Evolutionary conservation across 495 filamentous ascomycete species (phyloP).

Genomic region (Podospora comata): DNA sequence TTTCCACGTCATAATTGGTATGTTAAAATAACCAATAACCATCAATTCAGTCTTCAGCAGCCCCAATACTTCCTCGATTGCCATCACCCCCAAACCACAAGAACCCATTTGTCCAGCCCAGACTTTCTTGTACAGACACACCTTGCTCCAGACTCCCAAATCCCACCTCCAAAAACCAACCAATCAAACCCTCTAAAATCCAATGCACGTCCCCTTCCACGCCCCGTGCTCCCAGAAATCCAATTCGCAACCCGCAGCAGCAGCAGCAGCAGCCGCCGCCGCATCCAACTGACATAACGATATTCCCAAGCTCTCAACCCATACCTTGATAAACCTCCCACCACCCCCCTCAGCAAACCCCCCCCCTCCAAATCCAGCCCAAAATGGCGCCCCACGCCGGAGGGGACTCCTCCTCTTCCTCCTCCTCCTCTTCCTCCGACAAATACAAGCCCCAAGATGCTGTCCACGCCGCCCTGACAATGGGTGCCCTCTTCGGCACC

Average conservation of each 20-base stretch:
- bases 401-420: conserved; percentile 17
- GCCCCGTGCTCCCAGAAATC: neutral
- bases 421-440: conserved; percentile 21
- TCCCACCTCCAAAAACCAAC: neutral
- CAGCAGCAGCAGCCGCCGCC: neutral
- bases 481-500: conserved; percentile 60
- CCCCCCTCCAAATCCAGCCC: conserved; percentile 41
- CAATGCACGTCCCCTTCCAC: neutral
- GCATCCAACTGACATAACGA: no score
- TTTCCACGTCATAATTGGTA: no score
- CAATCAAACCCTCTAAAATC: conserved; percentile 18
- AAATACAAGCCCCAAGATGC: conserved; percentile 78
- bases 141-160: neutral
- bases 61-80: no score
- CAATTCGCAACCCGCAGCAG: neutral
- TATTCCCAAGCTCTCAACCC: neutral
- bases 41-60: no score
- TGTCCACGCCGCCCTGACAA: conserved; percentile 60
- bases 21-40: no score
- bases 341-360: neutral
- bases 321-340: neutral
- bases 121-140: no score
- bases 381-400: conserved; percentile 43
- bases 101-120: no score
- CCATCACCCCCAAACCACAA: no score